Evolutionary conservation across 768 basidiomycete genomes (phyloP), one percentile per base, ranked within the genome.

Genomic region (Postia placenta): DNA sequence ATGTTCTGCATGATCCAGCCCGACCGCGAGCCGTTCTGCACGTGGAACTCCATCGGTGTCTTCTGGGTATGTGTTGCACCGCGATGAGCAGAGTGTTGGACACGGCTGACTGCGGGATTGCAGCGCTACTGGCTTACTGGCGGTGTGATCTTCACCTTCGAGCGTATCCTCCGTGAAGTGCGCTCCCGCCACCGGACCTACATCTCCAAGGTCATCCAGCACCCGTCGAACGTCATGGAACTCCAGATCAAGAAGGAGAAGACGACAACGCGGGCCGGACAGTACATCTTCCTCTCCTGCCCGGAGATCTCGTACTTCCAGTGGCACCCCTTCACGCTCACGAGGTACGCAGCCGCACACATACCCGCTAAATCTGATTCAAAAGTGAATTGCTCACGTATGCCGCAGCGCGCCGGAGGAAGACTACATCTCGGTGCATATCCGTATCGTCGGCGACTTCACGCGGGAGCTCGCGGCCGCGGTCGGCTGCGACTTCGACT

Each of bases 1-100:
- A 87, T 94, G 87, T 94, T 91, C 80, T 93, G 92, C 70, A 92
- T 93, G 89, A 91, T 94, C 70, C 71, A 88, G 67, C 92, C 93
- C 22, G 92, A 96, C 67, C 75, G 87, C 47, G 76, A 87, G 0
- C 92, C 92, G 0, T 93, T 75, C 68, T 98, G 94, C 69, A 89
- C 87, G 3, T 86, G 66, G 66, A 87, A 86, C 62, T 79, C 70
- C 30, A 84, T 94, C 54, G 94, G 92, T 56, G 91, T 95, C 52
- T 97, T 98, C 73, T 98, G 95, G 94, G 90, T 91, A 55, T 47
- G 83, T 44, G 2, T 41, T 19, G 25, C 40, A 40, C 23, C 33
- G 33, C n/a, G 11, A n/a, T 35, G 33, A 44, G 35, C 35, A 40
- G n/a, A n/a, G n/a, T n/a, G n/a, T n/a, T n/a, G n/a, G n/a, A n/a